These are phyloP conservation scores for Boletus barrowsii DNA, from an alignment of 768 basidiomycete species.

Conservation along the genomic window DNA sequence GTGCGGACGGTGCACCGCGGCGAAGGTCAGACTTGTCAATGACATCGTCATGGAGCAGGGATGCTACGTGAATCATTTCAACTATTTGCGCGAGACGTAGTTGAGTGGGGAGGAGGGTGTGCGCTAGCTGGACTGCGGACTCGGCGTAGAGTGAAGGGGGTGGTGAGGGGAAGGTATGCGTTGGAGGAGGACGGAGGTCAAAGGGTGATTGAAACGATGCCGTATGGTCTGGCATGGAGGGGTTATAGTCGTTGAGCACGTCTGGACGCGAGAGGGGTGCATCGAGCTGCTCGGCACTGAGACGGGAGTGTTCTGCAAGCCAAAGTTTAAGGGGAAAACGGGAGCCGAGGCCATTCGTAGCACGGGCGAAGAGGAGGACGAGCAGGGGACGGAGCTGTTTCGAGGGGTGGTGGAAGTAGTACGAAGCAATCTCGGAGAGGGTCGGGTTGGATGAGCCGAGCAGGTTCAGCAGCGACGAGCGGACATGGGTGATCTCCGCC, in stretches of 20 bases:
- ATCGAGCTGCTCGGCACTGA: conserved; percentile 64
- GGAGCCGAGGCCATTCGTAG: conserved; percentile 83
- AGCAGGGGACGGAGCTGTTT: conserved; percentile 89
- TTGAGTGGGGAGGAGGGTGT: conserved; percentile 72
- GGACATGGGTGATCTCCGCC: conserved; percentile 68
- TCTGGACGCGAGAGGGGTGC: conserved; percentile 73
- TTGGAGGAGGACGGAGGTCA: conserved; percentile 39
- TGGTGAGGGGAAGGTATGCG: conserved; percentile 23
- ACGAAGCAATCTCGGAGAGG: conserved; percentile 83
- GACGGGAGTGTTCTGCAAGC: conserved; percentile 59
- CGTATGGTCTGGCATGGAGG: conserved; percentile 76
- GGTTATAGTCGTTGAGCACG: conserved; percentile 92
- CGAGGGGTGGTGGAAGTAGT: conserved; percentile 87
- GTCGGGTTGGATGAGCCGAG: conserved; percentile 88
- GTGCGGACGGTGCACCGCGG: conserved; percentile 64
- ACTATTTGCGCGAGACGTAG: conserved; percentile 91
- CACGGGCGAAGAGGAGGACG: conserved; percentile 85
- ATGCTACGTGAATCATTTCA: conserved; percentile 98
- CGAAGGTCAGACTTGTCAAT: conserved; percentile 73
- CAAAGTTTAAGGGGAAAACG: conserved; percentile 59
- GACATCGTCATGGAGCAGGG: conserved; percentile 92
- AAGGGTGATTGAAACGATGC: conserved; percentile 63
- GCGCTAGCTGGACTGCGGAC: conserved; percentile 25
- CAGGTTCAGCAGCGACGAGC: conserved; percentile 67
- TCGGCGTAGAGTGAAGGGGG: conserved; percentile 20